Evolutionary conservation across 2,329 filamentous ascomycete species (phyloP), one percentile per base, ranked within the genome.

Genomic region (Tolypocladium endophyticum): DNA sequence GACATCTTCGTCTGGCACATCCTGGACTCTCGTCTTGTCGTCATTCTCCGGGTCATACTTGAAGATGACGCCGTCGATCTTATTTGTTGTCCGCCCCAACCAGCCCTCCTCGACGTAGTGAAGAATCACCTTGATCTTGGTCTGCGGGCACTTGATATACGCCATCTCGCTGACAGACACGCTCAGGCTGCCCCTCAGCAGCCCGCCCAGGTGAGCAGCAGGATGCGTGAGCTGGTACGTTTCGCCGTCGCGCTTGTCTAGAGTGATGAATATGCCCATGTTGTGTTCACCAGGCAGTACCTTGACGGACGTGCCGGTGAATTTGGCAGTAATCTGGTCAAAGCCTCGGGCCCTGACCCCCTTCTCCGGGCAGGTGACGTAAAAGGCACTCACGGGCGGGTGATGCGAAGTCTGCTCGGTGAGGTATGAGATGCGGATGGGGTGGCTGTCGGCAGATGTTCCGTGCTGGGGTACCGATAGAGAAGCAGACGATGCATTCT

Each of bases 391-490:
- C 65, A 99, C 93, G 12, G 94, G 94, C 39, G 94, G 94, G 74
- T 99, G 94, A 69, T 99, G 94, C 9, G 92, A 97, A 11, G 94
- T 99, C 76, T 99, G 94, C 76, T 99, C 94, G 33, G 94, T 97
- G 62, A 99, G 81, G 72, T 96, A 99, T 12, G 92, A 96, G 66
- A 99, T 85, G 66, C 88, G 89, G 66, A 96, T 82, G n/a, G 69
- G 68, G 35, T 80, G 81, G 61, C 74, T 75, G 58, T 79, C 78
- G 16, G 74, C 65, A 54, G 74, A 64, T n/a, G 75, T 72, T 43
- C 68, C 70, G 62, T 78, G 72, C 68, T 80, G 80, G 63, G 78
- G 75, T 61, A 85, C 77, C 23, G 82, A 81, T 50, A 82, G 70
- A 55, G 77, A 77, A 41, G 78, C 76, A 30, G 77, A 78, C 2